Evolutionary conservation across 768 basidiomycete species (phyloP).

Genomic region (Cantharellus cinnabarinus): DNA sequence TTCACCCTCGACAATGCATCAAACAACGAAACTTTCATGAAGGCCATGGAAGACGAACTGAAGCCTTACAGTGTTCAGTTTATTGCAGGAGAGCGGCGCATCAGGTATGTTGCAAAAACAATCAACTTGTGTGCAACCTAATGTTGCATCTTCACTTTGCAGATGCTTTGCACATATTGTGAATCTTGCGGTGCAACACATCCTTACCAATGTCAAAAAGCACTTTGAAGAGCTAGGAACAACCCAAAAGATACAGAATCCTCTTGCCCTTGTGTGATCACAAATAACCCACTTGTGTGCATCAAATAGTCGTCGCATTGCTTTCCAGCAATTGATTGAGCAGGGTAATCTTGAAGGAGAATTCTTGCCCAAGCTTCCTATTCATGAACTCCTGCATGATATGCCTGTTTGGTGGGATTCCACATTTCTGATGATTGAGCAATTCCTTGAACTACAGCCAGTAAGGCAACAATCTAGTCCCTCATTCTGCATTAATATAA

Average conservation of each 20-base stretch:
- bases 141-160: background rate
- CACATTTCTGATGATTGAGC: slow-evolving; percentile 1
- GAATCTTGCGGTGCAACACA: slow-evolving; percentile 1
- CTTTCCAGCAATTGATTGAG: background rate
- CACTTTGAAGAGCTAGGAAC: background rate
- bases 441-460: background rate
- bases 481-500: too few relatives aligned
- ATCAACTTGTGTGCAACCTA: background rate
- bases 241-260: too few relatives aligned
- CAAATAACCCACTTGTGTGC: background rate
- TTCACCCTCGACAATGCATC: background rate
- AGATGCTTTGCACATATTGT: slow-evolving; percentile 4
- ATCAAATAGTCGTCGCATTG: background rate
- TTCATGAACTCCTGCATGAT: slow-evolving; percentile 3
- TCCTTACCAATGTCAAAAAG: background rate
- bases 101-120: background rate
- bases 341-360: background rate
- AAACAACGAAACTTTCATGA: background rate
- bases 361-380: background rate
- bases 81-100: background rate
- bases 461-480: too few relatives aligned
- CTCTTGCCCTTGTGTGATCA: background rate
- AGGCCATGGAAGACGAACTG: background rate
- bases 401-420: background rate
- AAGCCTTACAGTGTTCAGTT: background rate